These are phyloP conservation scores for Nothophoma quercina DNA, from an alignment of 2,329 filamentous ascomycete species.

Conservation along the genomic window DNA sequence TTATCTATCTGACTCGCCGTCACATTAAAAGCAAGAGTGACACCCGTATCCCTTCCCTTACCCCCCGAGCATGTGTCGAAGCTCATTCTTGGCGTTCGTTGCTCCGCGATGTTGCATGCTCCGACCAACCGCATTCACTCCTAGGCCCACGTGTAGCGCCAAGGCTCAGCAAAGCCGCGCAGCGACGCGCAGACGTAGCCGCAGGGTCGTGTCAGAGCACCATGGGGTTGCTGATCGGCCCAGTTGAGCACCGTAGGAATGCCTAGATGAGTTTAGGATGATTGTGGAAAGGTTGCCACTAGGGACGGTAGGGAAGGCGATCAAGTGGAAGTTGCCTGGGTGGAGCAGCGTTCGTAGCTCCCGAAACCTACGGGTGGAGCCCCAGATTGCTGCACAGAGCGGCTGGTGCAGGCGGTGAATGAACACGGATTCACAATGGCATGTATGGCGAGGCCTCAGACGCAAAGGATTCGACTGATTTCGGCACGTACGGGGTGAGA, in stretches of 20 bases:
- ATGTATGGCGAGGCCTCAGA: conserved; percentile 2
- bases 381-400: conserved; percentile 5
- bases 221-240: conserved; percentile 14
- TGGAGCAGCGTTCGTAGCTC: conserved; percentile 11
- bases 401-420: conserved; percentile 3
- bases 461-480: not conserved
- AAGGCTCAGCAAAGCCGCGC: conserved; percentile 15
- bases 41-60: conserved; percentile 7
- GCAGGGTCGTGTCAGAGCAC: conserved; percentile 8
- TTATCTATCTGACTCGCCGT: conserved; percentile 2
- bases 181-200: too few species aligned
- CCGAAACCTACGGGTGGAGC: conserved; percentile 10
- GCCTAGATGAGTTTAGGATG: conserved; percentile 4
- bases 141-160: conserved; percentile 17
- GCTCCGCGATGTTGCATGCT: conserved; percentile 5
- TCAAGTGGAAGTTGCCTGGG: conserved; percentile 12
- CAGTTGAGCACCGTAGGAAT: conserved; percentile 6
- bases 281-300: conserved; percentile 3
- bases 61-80: conserved; percentile 7
- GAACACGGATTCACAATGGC: not conserved
- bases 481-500: not conserved
- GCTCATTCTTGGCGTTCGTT: conserved; percentile 13
- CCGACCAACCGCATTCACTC: conserved; percentile 16
- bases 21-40: conserved; percentile 15
- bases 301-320: conserved; percentile 3